A percentile compares a stretch with the other conserved stretches of the same genome.
phyloP scores from a whole-genome alignment of 1,139 yeast species.

The Meyerozyma elateridarum region DNA sequence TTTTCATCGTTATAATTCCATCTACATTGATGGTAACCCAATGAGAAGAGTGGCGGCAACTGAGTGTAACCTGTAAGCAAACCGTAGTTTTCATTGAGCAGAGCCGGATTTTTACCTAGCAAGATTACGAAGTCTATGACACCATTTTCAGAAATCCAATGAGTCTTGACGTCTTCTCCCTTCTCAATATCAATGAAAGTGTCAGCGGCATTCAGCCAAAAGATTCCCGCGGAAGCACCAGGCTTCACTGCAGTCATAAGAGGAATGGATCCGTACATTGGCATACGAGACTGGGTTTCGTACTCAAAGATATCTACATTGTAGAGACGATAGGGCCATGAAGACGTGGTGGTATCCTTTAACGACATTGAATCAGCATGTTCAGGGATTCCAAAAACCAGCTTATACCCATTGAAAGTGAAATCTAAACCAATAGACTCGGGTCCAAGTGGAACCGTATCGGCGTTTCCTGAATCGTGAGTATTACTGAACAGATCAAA shows the following conservation, averaged over 20 bases:
- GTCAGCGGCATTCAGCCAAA: slow-evolving; percentile 93
- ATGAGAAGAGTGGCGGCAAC: slow-evolving; percentile 75
- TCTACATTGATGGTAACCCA: slow-evolving; percentile 94
- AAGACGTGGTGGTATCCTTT: slow-evolving; percentile 55
- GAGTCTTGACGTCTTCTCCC: slow-evolving; percentile 44
- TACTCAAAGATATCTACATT: slow-evolving; percentile 96
- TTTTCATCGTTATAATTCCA: slow-evolving; percentile 93
- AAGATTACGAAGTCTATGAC: slow-evolving; percentile 70
- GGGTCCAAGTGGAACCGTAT: slow-evolving; percentile 76
- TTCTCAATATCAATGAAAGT: slow-evolving; percentile 75
- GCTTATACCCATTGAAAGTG: slow-evolving; percentile 51
- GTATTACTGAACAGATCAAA: slow-evolving; percentile 57
- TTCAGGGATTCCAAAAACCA: slow-evolving; percentile 91
- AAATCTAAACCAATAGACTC: slow-evolving; percentile 84
- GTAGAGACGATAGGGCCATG: slow-evolving; percentile 73
- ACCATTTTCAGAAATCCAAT: slow-evolving; percentile 95
- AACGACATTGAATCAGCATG: slow-evolving; percentile 80
- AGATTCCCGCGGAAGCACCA: slow-evolving; percentile 63
- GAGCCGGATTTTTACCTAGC: slow-evolving; percentile 57
- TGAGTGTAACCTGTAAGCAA: slow-evolving; percentile 67
- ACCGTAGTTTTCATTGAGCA: slow-evolving; percentile 61
- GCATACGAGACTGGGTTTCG: slow-evolving; percentile 71
- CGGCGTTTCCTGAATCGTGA: slow-evolving; percentile 57
- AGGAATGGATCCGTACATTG: slow-evolving; percentile 96
- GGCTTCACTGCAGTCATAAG: slow-evolving; percentile 68